Evolutionary conservation across 2,329 filamentous ascomycete genomes (phyloP).

Genomic region (Monosporascus sp.): DNA sequence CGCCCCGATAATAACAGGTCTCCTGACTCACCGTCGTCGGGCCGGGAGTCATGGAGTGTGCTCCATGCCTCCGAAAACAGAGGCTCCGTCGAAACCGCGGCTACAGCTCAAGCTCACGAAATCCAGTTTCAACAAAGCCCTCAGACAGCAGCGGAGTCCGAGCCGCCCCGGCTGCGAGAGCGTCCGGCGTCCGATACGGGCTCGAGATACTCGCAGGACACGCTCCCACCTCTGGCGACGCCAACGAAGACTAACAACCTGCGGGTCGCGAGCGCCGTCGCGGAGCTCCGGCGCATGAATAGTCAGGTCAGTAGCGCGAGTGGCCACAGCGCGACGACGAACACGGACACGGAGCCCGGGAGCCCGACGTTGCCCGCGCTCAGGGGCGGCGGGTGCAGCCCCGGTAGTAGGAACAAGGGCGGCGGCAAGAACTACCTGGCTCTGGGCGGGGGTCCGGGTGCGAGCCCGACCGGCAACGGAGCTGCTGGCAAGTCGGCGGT

Average conservation of each 20-base stretch:
- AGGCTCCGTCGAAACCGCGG: neutral
- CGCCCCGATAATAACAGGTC: neutral
- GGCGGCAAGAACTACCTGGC: slow-evolving; percentile 43
- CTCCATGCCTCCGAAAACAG: slow-evolving; percentile 1
- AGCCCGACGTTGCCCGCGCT: slow-evolving; percentile 36
- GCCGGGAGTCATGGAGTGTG: slow-evolving; percentile 4
- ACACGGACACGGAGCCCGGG: slow-evolving; percentile 18
- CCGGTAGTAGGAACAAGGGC: slow-evolving; percentile 23
- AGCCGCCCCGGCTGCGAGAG: neutral
- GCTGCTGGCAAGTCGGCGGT: neutral
- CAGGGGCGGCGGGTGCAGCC: slow-evolving; percentile 34
- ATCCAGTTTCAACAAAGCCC: too few species aligned
- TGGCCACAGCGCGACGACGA: slow-evolving; percentile 29
- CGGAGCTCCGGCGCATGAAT: slow-evolving; percentile 54
- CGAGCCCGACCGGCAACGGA: neutral
- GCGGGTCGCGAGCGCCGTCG: slow-evolving; percentile 38
- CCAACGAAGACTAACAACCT: slow-evolving; percentile 5
- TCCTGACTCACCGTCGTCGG: neutral
- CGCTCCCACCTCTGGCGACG: neutral
- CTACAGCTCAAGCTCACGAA: neutral
- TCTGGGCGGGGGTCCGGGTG: slow-evolving; percentile 28
- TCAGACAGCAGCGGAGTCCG: neutral
- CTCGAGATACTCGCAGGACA: slow-evolving; percentile 12
- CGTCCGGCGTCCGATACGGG: slow-evolving; percentile 6
- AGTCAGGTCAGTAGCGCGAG: slow-evolving; percentile 44